Evolutionary conservation across 1,284 basidiomycete species (phyloP), one percentile per base, ranked within the genome.

Genomic region (Cystobasidiaceae sp.): DNA sequence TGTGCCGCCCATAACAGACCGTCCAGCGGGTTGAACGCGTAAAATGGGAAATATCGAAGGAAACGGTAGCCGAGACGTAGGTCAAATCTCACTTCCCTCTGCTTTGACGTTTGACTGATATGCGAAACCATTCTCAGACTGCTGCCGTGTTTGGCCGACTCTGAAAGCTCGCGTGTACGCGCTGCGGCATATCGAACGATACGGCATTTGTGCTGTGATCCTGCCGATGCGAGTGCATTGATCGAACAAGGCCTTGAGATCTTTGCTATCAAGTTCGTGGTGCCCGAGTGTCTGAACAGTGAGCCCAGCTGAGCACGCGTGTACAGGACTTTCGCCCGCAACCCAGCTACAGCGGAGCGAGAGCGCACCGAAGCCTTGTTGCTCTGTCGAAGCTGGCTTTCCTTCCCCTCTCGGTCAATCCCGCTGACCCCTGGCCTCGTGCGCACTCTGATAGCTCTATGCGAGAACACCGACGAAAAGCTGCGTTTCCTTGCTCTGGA

Each of bases 381-480:
- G 28, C 52, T 63, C 41, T 44, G 23, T 23, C 33, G 37, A 43
- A 25, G 19, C 21, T 52, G 58, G 9, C 52, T 64, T 27, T 62
- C 11, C 17, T 28, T 17, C 43, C 8, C 19, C 3, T 17, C n/a
- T 13, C 52, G 21, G n/a, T 34, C 21, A 41, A 86, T 87, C 3
- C 63, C 74, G 1, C 52, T 72, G 3, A 67, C 70, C 0, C 87
- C 90, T 68, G 82, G 86, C 6, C 81, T 96, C 44, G 85, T 94
- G 78, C 85, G 96, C 33, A 87, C 90, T 2, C 78, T 98, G 9
- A 86, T 97, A 51, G 88, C 92, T n/a, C 84, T 94, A 4, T 91
- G 93, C 0, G 93, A 98, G 75, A 89, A 93, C 66, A 81, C 84
- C 4, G 94, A 98, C 68, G 96, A 98, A 74, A 86, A 89, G 0